A percentile compares a stretch with the other conserved stretches of the same genome.
Conservation (phyloP, 768 basidiomycete species). For the Amanita rubescens region DNA sequence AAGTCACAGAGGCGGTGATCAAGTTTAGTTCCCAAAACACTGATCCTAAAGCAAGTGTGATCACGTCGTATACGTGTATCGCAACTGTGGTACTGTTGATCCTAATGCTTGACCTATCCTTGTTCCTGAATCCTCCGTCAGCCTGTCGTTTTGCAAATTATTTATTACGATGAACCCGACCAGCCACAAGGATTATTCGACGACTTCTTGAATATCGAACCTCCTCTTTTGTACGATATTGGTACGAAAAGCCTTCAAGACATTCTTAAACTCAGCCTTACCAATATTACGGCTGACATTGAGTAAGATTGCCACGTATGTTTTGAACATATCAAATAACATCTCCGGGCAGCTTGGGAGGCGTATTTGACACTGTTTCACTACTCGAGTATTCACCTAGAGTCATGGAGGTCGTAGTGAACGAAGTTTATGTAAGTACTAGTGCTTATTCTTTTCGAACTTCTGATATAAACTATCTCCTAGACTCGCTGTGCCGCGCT, state of each 20-base stretch:
- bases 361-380: constrained; percentile 29
- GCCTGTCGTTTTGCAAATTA: constrained; percentile 15
- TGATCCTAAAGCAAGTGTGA: constrained; percentile 45
- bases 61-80: constrained; percentile 37
- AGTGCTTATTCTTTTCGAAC: not conserved
- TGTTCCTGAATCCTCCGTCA: constrained; percentile 9
- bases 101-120: not conserved
- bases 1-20: constrained; percentile 28
- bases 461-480: too few species aligned
- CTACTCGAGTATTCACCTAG: constrained; percentile 21
- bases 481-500: not conserved
- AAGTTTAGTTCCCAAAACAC: constrained; percentile 33
- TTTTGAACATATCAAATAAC: constrained; percentile 4
- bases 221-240: constrained; percentile 23
- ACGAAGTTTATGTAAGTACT: constrained; percentile 27
- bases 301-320: constrained; percentile 9
- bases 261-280: constrained; percentile 24
- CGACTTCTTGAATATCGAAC: constrained; percentile 37
- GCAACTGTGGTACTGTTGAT: constrained; percentile 22
- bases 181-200: constrained; percentile 39
- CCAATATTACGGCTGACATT: constrained; percentile 17
- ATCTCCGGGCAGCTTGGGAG: constrained; percentile 8
- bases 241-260: constrained; percentile 25
- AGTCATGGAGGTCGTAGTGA: constrained; percentile 26
- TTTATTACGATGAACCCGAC: constrained; percentile 49